A percentile compares a stretch with the other conserved stretches of the same genome.
Evolutionary conservation across 2,329 filamentous ascomycete genomes (phyloP).

Genomic region (Pyrenophora seminiperda): DNA sequence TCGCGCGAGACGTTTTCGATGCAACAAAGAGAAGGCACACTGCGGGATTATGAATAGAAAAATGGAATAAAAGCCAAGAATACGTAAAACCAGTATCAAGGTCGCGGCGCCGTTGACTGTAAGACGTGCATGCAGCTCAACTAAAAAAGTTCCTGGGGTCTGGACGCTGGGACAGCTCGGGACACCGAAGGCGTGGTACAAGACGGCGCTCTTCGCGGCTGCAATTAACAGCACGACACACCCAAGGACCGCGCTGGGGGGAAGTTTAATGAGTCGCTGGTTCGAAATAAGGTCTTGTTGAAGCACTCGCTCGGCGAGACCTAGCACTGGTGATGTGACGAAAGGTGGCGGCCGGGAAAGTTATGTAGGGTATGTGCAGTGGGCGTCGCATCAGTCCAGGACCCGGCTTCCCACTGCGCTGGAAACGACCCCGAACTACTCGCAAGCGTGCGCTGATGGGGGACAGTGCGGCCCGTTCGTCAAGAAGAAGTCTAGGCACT

Average conservation of each 20-base stretch:
- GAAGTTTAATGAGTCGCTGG: not conserved
- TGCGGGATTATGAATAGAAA: slow-evolving; percentile 2
- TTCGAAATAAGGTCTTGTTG: slow-evolving; percentile 8
- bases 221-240: slow-evolving; percentile 9
- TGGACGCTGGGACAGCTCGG: slow-evolving; percentile 38
- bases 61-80: slow-evolving; percentile 4
- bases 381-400: slow-evolving; percentile 20
- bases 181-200: slow-evolving; percentile 20
- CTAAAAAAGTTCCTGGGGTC: slow-evolving; percentile 25
- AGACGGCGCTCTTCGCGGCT: not conserved
- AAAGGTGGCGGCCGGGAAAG: slow-evolving; percentile 16
- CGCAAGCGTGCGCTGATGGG: slow-evolving; percentile 35
- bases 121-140: slow-evolving; percentile 34
- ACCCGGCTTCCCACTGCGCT: slow-evolving; percentile 32
- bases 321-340: slow-evolving; percentile 17
- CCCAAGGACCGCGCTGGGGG: slow-evolving; percentile 24
- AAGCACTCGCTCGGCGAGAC: slow-evolving; percentile 11
- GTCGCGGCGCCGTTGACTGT: slow-evolving; percentile 16
- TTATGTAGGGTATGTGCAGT: slow-evolving; percentile 27
- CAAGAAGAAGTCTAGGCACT: slow-evolving; percentile 1
- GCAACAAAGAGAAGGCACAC: slow-evolving; percentile 7
- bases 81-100: slow-evolving; percentile 6
- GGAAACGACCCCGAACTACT: slow-evolving; percentile 37
- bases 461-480: slow-evolving; percentile 29
- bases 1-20: not conserved